Conservation (phyloP, 139 green algal species). For the Eudorina sp. region DNA sequence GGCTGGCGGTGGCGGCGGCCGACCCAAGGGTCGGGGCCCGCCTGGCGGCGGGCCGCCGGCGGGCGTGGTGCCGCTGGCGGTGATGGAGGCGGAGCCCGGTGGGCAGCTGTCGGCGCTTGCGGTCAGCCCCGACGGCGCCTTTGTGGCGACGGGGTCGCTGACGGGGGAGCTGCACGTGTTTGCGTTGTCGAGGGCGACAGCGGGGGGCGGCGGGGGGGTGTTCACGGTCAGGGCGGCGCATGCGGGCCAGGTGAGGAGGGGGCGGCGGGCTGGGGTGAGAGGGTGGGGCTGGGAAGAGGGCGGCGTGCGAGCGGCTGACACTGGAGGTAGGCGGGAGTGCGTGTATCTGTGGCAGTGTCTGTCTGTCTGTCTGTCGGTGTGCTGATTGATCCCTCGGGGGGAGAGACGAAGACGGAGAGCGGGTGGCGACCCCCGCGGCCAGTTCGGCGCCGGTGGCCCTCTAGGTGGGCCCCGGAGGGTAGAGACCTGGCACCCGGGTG, state of each 20-base stretch:
- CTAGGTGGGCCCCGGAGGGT: too few relatives aligned
- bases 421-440: too few relatives aligned
- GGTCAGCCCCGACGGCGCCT: slow-evolving; percentile 18
- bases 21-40: slow-evolving; percentile 25
- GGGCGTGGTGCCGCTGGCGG: background rate
- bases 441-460: too few relatives aligned
- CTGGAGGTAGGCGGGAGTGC: background rate
- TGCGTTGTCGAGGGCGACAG: background rate
- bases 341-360: background rate
- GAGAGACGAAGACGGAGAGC: background rate
- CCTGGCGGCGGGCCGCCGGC: background rate
- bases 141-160: slow-evolving; percentile 25
- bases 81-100: slow-evolving; percentile 4
- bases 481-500: too few relatives aligned
- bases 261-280: background rate
- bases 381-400: too few relatives aligned
- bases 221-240: slow-evolving; percentile 34
- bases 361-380: background rate
- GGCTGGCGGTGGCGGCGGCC: background rate
- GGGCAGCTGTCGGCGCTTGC: slow-evolving; percentile 32
- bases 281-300: background rate
- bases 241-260: slow-evolving; percentile 17
- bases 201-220: background rate
- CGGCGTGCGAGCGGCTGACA: too few relatives aligned
- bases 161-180: slow-evolving; percentile 45